These are phyloP conservation scores for Rhizophora apiculata DNA, from an alignment of 345 rosid species.

Conservation along the genomic window DNA sequence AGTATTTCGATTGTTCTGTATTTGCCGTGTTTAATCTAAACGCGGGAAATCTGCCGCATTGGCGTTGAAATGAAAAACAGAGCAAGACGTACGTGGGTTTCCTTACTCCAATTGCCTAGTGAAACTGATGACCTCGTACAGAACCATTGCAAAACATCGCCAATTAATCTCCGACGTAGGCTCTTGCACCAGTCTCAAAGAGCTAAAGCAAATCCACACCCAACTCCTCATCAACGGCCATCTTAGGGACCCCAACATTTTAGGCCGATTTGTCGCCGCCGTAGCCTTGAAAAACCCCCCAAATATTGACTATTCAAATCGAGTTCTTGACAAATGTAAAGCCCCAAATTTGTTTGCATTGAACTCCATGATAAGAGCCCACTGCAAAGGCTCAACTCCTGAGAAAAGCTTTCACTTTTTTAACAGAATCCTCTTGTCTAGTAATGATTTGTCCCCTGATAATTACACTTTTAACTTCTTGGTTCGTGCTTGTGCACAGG, in stretches of 20 bases:
- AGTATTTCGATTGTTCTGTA: no score
- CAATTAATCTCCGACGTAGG: conserved; percentile 25
- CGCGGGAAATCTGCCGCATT: no score
- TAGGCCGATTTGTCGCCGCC: conserved; percentile 51
- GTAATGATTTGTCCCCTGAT: conserved; percentile 40
- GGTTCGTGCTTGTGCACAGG: conserved; percentile 43
- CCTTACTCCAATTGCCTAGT: no score
- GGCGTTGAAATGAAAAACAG: no score
- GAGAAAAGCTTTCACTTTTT: conserved; percentile 42
- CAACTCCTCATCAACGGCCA: conserved; percentile 45
- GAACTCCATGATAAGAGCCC: conserved; percentile 60
- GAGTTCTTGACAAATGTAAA: conserved; percentile 42
- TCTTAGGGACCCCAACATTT: conserved; percentile 37
- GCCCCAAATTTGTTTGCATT: conserved; percentile 48
- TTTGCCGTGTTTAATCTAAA: no score
- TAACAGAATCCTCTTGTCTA: conserved; percentile 29
- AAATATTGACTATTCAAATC: conserved; percentile 41
- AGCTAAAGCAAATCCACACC: conserved; percentile 55
- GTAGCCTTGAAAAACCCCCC: conserved; percentile 45
- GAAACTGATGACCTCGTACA: conserved; percentile 3
- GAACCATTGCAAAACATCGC: conserved; percentile 23
- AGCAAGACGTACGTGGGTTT: no score
- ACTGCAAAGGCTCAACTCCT: conserved; percentile 45
- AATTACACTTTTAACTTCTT: conserved; percentile 60
- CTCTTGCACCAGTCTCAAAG: conserved; percentile 22